phyloP scores from a whole-genome alignment of 2,329 filamentous ascomycete species.

The Aspergillus fumigatus region DNA sequence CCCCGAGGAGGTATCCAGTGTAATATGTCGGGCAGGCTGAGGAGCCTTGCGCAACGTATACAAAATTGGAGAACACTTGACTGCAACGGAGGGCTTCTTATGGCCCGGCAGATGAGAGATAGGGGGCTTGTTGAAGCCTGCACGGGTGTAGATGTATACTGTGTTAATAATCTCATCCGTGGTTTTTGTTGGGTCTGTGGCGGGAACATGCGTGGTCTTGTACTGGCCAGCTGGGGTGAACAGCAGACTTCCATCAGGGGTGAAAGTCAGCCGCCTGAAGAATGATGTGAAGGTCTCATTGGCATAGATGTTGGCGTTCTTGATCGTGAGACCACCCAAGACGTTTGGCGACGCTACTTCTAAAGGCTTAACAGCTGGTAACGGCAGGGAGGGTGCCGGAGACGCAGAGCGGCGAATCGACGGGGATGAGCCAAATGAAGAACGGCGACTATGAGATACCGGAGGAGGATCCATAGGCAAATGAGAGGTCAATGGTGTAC shows the following conservation, averaged over 20 bases:
- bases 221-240: slow-evolving; percentile 95
- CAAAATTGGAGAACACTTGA: slow-evolving; percentile 86
- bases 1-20: slow-evolving; percentile 83
- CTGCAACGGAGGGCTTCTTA: slow-evolving; percentile 95
- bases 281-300: slow-evolving; percentile 97
- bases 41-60: slow-evolving; percentile 71
- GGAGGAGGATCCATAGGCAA: slow-evolving; percentile 95
- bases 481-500: slow-evolving; percentile 83
- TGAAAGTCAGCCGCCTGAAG: slow-evolving; percentile 88
- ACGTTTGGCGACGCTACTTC: slow-evolving; percentile 76
- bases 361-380: slow-evolving; percentile 92
- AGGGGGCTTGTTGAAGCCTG: slow-evolving; percentile 93
- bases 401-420: slow-evolving; percentile 83
- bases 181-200: slow-evolving; percentile 65
- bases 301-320: slow-evolving; percentile 86
- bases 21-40: slow-evolving; percentile 78
- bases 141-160: slow-evolving; percentile 95
- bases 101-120: slow-evolving; percentile 93
- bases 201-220: slow-evolving; percentile 68
- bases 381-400: slow-evolving; percentile 84
- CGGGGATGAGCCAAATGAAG: slow-evolving; percentile 76
- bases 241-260: slow-evolving; percentile 88
- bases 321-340: slow-evolving; percentile 60
- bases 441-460: slow-evolving; percentile 87
- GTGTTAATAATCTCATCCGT: slow-evolving; percentile 90